Evolutionary conservation across 2,329 filamentous ascomycete species (phyloP).

Genomic region (Plectosphaerella cucumerina): DNA sequence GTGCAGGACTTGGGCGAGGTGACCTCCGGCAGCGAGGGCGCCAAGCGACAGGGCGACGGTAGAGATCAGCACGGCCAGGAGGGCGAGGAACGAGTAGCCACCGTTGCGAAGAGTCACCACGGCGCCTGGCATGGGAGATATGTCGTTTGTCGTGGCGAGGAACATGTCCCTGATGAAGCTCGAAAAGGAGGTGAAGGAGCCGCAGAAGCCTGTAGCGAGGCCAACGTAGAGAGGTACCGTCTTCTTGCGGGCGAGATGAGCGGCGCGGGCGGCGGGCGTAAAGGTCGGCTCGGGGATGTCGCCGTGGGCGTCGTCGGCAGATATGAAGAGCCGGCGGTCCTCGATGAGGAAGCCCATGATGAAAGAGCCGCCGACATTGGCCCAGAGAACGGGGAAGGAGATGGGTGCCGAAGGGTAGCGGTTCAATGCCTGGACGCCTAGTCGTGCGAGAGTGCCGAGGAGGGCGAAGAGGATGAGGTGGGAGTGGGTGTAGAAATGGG

Average conservation of each 20-base stretch:
- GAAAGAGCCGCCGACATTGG: constrained; percentile 77
- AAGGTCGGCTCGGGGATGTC: background rate
- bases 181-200: constrained; percentile 87
- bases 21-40: constrained; percentile 68
- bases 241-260: constrained; percentile 67
- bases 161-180: constrained; percentile 79
- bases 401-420: constrained; percentile 75
- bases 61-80: constrained; percentile 68
- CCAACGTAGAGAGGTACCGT: constrained; percentile 85
- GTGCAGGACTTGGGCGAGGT: constrained; percentile 63
- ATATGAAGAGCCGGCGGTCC: constrained; percentile 66
- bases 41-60: constrained; percentile 68
- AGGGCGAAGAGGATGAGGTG: constrained; percentile 85
- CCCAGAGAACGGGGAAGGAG: constrained; percentile 73
- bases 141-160: constrained; percentile 71
- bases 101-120: constrained; percentile 48
- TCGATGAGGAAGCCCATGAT: constrained; percentile 84
- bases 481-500: constrained; percentile 67
- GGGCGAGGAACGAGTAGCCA: constrained; percentile 79
- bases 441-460: constrained; percentile 74
- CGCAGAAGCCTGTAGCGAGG: constrained; percentile 81
- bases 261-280: constrained; percentile 14
- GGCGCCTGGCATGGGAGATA: constrained; percentile 40
- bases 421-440: constrained; percentile 77
- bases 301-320: background rate